These are phyloP conservation scores for Wickerhamia fluorescens DNA, from an alignment of 805 yeast species.

Conservation along the genomic window DNA sequence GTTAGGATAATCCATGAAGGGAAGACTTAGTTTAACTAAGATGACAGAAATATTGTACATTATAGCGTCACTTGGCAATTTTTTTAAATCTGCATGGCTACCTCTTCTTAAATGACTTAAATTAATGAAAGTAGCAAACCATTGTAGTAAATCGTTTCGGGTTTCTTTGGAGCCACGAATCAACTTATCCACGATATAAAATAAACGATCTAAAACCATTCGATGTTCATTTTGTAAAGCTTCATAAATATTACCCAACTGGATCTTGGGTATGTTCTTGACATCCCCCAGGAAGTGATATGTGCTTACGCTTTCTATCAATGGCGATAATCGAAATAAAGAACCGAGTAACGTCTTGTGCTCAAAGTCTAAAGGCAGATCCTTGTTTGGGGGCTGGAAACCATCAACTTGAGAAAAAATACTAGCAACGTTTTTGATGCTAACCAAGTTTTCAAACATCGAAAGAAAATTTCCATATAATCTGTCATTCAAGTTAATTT, in stretches of 20 bases:
- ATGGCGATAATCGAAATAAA: conserved; percentile 66
- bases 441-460: conserved; percentile 50
- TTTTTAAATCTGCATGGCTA: conserved; percentile 62
- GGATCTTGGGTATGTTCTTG: conserved; percentile 20
- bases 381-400: conserved; percentile 39
- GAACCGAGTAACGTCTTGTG: conserved; percentile 68
- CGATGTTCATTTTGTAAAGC: conserved; percentile 60
- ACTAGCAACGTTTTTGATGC: conserved; percentile 55
- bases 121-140: conserved; percentile 70
- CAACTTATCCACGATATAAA: conserved; percentile 62
- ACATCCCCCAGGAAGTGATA: conserved; percentile 33
- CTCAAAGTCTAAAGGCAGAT: conserved; percentile 49
- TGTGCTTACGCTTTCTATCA: conserved; percentile 45
- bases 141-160: conserved; percentile 55
- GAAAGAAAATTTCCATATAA: conserved; percentile 48
- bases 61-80: conserved; percentile 71
- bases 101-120: conserved; percentile 84
- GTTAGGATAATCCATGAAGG: conserved; percentile 62
- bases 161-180: conserved; percentile 66
- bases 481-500: conserved; percentile 42
- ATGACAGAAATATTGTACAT: conserved; percentile 71
- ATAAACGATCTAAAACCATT: conserved; percentile 54
- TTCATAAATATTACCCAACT: conserved; percentile 45
- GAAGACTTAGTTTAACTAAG: conserved; percentile 67
- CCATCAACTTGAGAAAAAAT: conserved; percentile 50